These are phyloP conservation scores for Xylaria sp. DNA, from an alignment of 2,329 filamentous ascomycete species.

Conservation along the genomic window DNA sequence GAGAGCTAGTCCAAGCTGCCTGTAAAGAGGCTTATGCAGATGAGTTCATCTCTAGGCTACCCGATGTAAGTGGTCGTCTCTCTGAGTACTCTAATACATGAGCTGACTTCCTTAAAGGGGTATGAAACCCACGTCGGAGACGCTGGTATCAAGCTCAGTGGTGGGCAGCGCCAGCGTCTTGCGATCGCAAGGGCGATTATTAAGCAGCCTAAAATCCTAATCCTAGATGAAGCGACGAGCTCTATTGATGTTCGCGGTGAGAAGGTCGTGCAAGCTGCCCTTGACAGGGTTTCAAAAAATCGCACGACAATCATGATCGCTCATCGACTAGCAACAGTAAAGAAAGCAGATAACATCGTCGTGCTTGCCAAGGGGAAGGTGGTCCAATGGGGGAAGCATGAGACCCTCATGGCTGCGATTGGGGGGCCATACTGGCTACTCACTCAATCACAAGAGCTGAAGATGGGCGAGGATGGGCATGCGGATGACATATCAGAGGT, in stretches of 20 bases:
- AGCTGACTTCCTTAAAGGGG: slow-evolving; percentile 48
- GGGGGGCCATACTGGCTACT: slow-evolving; percentile 74
- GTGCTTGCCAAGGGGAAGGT: slow-evolving; percentile 68
- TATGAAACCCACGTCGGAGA: slow-evolving; percentile 74
- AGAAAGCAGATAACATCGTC: slow-evolving; percentile 56
- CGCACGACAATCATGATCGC: slow-evolving; percentile 75
- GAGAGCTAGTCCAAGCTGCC: slow-evolving; percentile 61
- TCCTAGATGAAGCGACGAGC: slow-evolving; percentile 69
- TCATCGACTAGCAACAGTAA: slow-evolving; percentile 67
- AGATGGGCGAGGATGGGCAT: slow-evolving; percentile 58
- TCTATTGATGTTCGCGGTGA: slow-evolving; percentile 61
- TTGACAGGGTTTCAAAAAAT: slow-evolving; percentile 65
- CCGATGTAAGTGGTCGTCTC: slow-evolving; percentile 48
- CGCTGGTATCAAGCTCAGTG: slow-evolving; percentile 71
- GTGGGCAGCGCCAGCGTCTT: slow-evolving; percentile 74
- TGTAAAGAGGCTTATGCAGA: slow-evolving; percentile 68
- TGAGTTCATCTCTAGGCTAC: slow-evolving; percentile 66
- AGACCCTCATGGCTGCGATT: slow-evolving; percentile 70
- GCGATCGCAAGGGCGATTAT: slow-evolving; percentile 75
- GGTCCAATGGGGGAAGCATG: slow-evolving; percentile 80
- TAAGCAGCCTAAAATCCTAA: slow-evolving; percentile 67
- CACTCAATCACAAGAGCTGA: slow-evolving; percentile 70
- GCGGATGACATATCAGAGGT: slow-evolving; percentile 49
- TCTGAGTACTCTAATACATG: not conserved
- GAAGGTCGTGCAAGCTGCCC: slow-evolving; percentile 65